Evolutionary conservation across 352 stramenopile genomes (phyloP).

Genomic region (Thalassiosira sp.): DNA sequence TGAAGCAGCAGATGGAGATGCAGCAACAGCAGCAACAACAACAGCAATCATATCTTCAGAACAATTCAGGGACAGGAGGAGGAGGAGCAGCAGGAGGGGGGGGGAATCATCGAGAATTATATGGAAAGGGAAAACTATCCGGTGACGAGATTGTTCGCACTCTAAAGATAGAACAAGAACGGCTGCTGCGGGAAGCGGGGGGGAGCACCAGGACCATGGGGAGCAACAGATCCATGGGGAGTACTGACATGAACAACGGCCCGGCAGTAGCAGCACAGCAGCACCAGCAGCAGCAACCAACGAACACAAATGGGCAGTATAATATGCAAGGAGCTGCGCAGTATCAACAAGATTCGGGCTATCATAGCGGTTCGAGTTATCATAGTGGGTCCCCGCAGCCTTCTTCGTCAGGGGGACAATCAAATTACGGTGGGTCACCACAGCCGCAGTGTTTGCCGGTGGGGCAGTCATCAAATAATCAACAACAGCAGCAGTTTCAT

Average conservation of each 20-base stretch:
- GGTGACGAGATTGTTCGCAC: neutral
- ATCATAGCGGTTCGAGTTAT: no score
- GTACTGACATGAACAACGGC: neutral
- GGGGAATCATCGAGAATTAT: neutral
- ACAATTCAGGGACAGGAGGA: no score
- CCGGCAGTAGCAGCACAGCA: neutral
- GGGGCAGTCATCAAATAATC: neutral
- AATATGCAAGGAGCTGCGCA: neutral
- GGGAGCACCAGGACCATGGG: no score
- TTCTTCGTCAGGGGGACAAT: no score
- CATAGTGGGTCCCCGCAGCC: no score
- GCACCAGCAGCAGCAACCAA: neutral
- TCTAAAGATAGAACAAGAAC: constrained; percentile 7
- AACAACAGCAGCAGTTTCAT: constrained; percentile 8
- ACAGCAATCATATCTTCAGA: no score
- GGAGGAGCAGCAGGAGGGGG: no score
- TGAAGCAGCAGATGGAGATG: constrained; percentile 3
- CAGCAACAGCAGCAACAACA: constrained; percentile 1
- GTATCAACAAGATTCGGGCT: neutral
- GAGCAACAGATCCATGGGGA: neutral
- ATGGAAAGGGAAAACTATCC: neutral
- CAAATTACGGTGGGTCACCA: neutral
- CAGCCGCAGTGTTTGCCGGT: no score
- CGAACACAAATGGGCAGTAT: no score
- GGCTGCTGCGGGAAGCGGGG: neutral